Base-by-base conservation (phyloP, 257 asterid species). In the Anisodus acutangulus region DNA sequence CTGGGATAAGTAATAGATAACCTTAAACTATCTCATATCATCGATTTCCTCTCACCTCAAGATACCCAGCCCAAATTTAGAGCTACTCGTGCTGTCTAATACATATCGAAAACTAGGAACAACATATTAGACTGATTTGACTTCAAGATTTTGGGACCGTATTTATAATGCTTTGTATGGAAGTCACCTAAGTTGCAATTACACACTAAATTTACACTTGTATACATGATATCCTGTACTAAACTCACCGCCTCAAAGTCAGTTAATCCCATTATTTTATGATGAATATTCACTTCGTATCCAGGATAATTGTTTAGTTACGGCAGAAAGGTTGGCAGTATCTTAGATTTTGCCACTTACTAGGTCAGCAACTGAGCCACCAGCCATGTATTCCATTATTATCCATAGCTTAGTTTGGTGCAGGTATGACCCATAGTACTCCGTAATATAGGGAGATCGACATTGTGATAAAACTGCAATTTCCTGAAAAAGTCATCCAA, bases 331-430 rank as follows among this genome's bases (percentile, higher is more conserved):
- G 49, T 15, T 78, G 82, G 49, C 8, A 86, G 69, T 82, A 83
- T 85, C 63, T 68, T 51, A 83, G 80, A 83, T 49, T 67, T 69
- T 83, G 84, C 51, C 80, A 87, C 90, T 87, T 90, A 97, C 99
- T 91, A 97, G 88, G 88, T 97, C 99, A 83, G 99, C 98, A 83
- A 97, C 99, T 87, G 99, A 97, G 83, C 99, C 99, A 84, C 99
- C 99, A 88, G 98, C 98, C 99, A 97, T 97, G 95, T 93, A 97
- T 88, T 97, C 99, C 99, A 97, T 95, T 88, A 97, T 91, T 88
- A 97, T 95, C 99, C 98, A 95, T 69, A 97, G 91, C 89, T 95
- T 97, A 3, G 99, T 97, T 86, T 95, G 95, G 86, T 90, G 85
- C 87, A 97, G 91, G 88, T 88, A 90, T 19, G 99, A 97, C 85